Percentiles rank a stretch among this genome's conserved stretches.
These are phyloP conservation scores for Dalechampia spathulata DNA, from an alignment of 441 rosid genomes.

Conservation along the genomic window DNA sequence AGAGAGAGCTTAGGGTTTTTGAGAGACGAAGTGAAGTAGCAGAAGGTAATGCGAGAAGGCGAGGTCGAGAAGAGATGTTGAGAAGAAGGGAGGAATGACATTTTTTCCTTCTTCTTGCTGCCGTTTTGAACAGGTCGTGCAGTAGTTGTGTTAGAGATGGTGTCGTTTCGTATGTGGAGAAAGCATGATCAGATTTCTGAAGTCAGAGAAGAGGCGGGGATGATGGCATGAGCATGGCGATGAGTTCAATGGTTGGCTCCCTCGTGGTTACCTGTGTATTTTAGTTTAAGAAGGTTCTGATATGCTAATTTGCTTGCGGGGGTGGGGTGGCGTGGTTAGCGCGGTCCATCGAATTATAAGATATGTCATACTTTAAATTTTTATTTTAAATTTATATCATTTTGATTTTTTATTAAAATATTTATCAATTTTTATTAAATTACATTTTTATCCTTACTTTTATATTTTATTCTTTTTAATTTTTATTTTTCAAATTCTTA, in stretches of 20 bases:
- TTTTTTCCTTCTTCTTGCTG: constrained; percentile 21
- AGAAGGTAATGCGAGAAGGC: constrained; percentile 27
- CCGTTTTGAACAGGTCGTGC: constrained; percentile 4
- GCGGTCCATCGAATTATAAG: no score
- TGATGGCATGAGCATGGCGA: no score
- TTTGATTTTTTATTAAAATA: no score
- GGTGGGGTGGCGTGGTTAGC: no score
- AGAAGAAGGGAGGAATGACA: constrained; percentile 35
- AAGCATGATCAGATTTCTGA: background rate
- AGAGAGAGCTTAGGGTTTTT: constrained; percentile 19
- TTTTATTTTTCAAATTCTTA: no score
- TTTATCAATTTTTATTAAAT: no score
- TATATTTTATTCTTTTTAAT: no score
- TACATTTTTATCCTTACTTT: no score
- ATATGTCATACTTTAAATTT: no score
- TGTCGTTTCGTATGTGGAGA: background rate
- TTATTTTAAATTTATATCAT: no score
- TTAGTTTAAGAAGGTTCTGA: background rate
- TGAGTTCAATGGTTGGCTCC: constrained; percentile 20
- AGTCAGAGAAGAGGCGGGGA: background rate
- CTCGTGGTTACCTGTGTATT: background rate
- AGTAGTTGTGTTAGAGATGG: background rate
- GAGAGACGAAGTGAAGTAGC: constrained; percentile 26
- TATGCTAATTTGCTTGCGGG: background rate
- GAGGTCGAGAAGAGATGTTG: constrained; percentile 35